Base-by-base conservation (phyloP, 2,329 filamentous ascomycete species). In the Colletotrichum noveboracense region DNA sequence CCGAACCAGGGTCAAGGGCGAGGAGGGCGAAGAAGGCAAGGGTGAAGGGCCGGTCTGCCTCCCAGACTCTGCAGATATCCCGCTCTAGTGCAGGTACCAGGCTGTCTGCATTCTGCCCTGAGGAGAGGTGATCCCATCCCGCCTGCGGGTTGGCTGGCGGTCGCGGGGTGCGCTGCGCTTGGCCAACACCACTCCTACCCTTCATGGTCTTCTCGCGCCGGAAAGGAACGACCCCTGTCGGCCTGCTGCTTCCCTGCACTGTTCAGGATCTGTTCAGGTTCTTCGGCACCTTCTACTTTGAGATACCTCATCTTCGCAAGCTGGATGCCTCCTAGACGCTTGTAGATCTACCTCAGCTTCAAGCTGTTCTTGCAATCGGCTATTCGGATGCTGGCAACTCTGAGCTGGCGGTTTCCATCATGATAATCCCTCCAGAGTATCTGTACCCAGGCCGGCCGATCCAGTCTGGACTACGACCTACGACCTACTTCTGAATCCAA, bases 161-260 rank as follows among this genome's bases (percentile, higher is more conserved):
- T 74, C 70, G 74, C 48, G 74, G 70, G 70, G 64, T 64, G 74
- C 52, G 66, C 70, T 64, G 74, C 52, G 66, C 74, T 64, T 76
- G 67, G 56, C 36, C 67, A 70, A 62, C 56, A 62, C 34, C 67
- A 64, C 32, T 21, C n/a, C 18, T n/a, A 28, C 58, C 26, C 14
- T 60, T 60, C 58, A n/a, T 36, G 30, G 43, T 32, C 32, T 66
- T 38, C 58, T 74, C 43, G 65, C 70, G 70, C 43, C 73, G 56
- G 56, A 60, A 73, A 18, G 52, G 60, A 38, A 56, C 24, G 21
- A 64, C 38, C 73, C 69, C 73, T 73, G 70, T 58, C 64, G 10
- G 9, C 58, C 58, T 60, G 38, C 38, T 43, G 36, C 36, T 38
- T 16, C 36, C 36, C 36, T 38, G 26, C 26, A 28, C 56, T 60